Evolutionary conservation across 1,284 basidiomycete genomes (phyloP), one percentile per base, ranked within the genome.

Genomic region (Inonotus hispidus): DNA sequence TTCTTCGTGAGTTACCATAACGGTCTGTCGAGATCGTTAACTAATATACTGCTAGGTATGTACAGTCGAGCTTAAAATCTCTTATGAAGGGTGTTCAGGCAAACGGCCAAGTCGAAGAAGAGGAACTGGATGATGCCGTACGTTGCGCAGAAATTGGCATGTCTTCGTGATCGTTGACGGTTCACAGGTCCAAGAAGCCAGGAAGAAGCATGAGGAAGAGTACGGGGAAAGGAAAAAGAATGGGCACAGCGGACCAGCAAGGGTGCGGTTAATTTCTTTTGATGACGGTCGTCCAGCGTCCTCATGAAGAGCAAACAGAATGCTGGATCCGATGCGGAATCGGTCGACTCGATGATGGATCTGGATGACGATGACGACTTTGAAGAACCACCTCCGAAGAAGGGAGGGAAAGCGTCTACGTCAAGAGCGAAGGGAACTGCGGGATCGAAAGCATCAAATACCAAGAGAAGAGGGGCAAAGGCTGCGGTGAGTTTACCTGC

Each of bases 261-360:
- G 82, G 73, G 78, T 79, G 32, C 32, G 41, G 35, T 27, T 52
- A 16, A 16, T n/a, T 19, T 43, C 8, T 14, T 16, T 14, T n/a
- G 16, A 16, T 43, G 8, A 7, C 16, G 7, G n/a, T 10, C n/a
- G 38, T 39, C 16, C 41, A n/a, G 11, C 16, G 8, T 2, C 7
- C 41, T 43, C 19, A 43, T 21, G 41, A 43, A 43, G 72, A 65
- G 71, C 16, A 68, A 53, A 89, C 71, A 80, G 74, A 77, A 74
- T 21, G 79, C 76, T 66, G 77, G 73, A 11, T 80, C 78, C 19
- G 82, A 80, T 46, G 80, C 73, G 2, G 75, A 75, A 38, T 91
- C 89, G 1, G 82, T 82, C 27, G 92, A 95, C 69, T 94, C 91
- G 14, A 95, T 94, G 76, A 80, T 84, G 81, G 83, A 87, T 39